These are phyloP conservation scores for Chiua sp. DNA, from an alignment of 1,284 basidiomycete genomes.

Conservation along the genomic window DNA sequence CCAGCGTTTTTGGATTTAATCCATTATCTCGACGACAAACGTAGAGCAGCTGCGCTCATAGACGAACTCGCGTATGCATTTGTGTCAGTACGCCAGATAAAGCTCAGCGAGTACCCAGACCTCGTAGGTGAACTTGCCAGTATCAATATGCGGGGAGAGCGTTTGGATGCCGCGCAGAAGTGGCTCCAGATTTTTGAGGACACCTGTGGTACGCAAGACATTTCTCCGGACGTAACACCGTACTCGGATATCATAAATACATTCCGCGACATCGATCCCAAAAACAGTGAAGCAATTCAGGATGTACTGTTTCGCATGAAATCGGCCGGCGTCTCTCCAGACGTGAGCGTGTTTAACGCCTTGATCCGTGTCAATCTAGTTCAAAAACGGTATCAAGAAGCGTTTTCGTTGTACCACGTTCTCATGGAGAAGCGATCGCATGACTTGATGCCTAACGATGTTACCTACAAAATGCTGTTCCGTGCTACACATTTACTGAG, in stretches of 20 bases:
- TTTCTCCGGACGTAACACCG: conserved; percentile 24
- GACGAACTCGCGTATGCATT: conserved; percentile 44
- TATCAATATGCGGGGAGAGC: conserved; percentile 40
- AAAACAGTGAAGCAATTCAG: conserved; percentile 38
- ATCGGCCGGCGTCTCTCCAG: conserved; percentile 40
- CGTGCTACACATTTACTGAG: conserved; percentile 37
- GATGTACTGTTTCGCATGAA: conserved; percentile 47
- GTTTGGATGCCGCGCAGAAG: conserved; percentile 38
- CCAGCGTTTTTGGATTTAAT: conserved; percentile 46
- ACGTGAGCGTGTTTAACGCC: conserved; percentile 50
- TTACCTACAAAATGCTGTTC: conserved; percentile 53
- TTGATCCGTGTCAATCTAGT: conserved; percentile 48
- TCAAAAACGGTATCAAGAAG: conserved; percentile 38
- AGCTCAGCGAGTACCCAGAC: conserved; percentile 37
- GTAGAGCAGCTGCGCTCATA: conserved; percentile 35
- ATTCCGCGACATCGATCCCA: conserved; percentile 37
- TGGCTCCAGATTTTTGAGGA: conserved; percentile 40
- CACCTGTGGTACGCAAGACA: conserved; percentile 22
- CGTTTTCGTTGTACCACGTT: conserved; percentile 49
- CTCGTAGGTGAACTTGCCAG: conserved; percentile 45
- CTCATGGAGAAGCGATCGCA: conserved; percentile 39
- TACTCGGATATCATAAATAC: conserved; percentile 48
- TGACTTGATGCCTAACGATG: conserved; percentile 44
- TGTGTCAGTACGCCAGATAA: conserved; percentile 37
- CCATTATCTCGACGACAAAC: conserved; percentile 37